These are phyloP conservation scores for Colletotrichum nymphaeae DNA, from an alignment of 2,329 filamentous ascomycete genomes.

Conservation along the genomic window DNA sequence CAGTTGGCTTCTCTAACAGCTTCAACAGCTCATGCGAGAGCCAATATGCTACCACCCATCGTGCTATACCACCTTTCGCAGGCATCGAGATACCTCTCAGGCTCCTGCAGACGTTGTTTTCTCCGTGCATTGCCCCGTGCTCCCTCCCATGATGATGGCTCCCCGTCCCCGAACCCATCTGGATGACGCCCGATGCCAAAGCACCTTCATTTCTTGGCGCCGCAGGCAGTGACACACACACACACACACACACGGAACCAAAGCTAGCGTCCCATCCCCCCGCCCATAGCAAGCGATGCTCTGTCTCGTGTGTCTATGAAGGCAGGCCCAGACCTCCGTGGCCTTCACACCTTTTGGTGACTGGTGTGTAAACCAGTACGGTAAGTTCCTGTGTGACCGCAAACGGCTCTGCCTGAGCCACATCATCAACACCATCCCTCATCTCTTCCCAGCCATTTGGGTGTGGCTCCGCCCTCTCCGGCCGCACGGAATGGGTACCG, in stretches of 20 bases:
- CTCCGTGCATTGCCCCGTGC: not conserved
- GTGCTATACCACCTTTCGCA: not conserved
- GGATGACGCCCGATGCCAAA: constrained; percentile 22
- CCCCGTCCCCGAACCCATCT: not conserved
- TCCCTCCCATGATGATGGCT: not conserved
- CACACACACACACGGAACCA: constrained; percentile 7
- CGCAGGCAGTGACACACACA: constrained; percentile 10
- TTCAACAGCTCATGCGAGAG: not conserved
- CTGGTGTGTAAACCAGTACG: no score
- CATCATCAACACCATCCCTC: not conserved
- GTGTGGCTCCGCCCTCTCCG: not conserved
- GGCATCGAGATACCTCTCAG: constrained; percentile 5
- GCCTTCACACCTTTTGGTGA: not conserved
- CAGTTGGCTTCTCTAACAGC: not conserved
- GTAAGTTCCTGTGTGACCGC: not conserved
- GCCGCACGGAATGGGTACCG: not conserved
- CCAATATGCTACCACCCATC: not conserved
- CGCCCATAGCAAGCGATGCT: not conserved
- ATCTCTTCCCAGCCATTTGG: not conserved
- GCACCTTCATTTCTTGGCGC: constrained; percentile 18
- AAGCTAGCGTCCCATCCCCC: not conserved
- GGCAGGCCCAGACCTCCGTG: not conserved
- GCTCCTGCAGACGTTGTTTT: not conserved
- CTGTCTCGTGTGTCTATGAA: not conserved
- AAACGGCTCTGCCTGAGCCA: not conserved